phyloP scores from a whole-genome alignment of 164 flowering plant genomes.

The Stephania cephalantha region DNA sequence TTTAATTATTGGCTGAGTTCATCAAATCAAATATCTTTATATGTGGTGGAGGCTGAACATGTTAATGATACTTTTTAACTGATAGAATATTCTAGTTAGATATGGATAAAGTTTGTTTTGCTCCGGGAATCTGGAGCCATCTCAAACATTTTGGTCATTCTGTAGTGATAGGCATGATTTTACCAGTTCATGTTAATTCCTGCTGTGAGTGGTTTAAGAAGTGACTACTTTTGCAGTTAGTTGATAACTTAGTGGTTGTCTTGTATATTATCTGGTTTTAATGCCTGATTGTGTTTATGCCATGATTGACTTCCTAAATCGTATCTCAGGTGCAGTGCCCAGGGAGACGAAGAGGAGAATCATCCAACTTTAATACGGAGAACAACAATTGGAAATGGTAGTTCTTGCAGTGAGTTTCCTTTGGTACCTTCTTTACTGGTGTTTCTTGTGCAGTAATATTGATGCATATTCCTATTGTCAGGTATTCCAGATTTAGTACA shows the following conservation, averaged over 20 bases:
- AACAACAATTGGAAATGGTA: conserved; percentile 98
- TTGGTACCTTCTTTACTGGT: not conserved
- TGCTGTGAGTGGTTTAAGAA: not conserved
- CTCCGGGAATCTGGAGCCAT: not conserved
- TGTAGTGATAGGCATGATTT: not conserved
- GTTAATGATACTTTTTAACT: not conserved
- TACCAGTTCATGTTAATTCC: not conserved
- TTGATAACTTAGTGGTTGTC: not conserved
- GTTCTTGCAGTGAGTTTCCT: not conserved
- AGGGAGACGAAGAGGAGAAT: conserved; percentile 81
- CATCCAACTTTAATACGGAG: conserved; percentile 53
- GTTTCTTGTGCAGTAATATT: conserved; percentile 7
- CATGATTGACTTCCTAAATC: not conserved
- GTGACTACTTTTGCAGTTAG: not conserved
- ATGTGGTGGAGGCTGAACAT: not conserved
- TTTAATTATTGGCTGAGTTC: too few relatives aligned
- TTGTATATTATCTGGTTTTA: not conserved
- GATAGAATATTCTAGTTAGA: not conserved
- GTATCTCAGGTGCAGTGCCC: conserved; percentile 72
- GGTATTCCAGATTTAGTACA: conserved; percentile 91
- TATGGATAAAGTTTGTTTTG: not conserved
- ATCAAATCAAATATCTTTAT: not conserved
- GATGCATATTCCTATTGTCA: conserved; percentile 22
- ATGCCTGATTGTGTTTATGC: conserved; percentile 4
- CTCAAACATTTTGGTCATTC: not conserved